phyloP scores from a whole-genome alignment of 768 basidiomycete species.

The Lactifluus echinatus region DNA sequence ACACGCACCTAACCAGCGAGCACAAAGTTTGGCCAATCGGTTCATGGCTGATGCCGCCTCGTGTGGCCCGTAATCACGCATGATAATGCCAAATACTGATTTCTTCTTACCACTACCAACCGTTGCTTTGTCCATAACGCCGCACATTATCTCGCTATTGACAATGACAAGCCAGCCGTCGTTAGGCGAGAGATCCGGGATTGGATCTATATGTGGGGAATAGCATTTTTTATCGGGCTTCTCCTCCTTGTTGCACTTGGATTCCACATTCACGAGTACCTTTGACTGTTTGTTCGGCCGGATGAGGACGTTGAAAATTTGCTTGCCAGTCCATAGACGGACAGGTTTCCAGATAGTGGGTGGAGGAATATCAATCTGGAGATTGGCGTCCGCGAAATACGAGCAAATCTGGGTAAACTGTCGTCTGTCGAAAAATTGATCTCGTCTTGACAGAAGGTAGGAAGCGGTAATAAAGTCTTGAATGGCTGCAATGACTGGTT shows the following conservation, averaged over 20 bases:
- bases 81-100: slow-evolving; percentile 95
- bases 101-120: slow-evolving; percentile 99
- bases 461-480: slow-evolving; percentile 99
- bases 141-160: slow-evolving; percentile 99
- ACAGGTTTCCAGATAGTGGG: slow-evolving; percentile 91
- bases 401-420: slow-evolving; percentile 97
- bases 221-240: slow-evolving; percentile 59
- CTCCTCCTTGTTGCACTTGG: slow-evolving; percentile 86
- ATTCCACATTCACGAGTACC: slow-evolving; percentile 90
- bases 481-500: slow-evolving; percentile 98
- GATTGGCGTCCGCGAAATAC: slow-evolving; percentile 83
- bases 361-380: slow-evolving; percentile 92
- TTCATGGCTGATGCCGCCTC: slow-evolving; percentile 96
- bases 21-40: slow-evolving; percentile 88
- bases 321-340: slow-evolving; percentile 96
- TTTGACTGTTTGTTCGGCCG: slow-evolving; percentile 78
- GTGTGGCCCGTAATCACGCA: slow-evolving; percentile 92
- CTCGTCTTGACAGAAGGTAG: slow-evolving; percentile 87
- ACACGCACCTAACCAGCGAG: slow-evolving; percentile 76
- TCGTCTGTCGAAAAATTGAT: slow-evolving; percentile 86
- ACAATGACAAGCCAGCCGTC: slow-evolving; percentile 97
- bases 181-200: slow-evolving; percentile 85
- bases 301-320: slow-evolving; percentile 97
- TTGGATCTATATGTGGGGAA: slow-evolving; percentile 49
- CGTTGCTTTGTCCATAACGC: slow-evolving; percentile 97